Base-by-base conservation (phyloP, 2,329 filamentous ascomycete species). In the Zymoseptoria crescenta region DNA sequence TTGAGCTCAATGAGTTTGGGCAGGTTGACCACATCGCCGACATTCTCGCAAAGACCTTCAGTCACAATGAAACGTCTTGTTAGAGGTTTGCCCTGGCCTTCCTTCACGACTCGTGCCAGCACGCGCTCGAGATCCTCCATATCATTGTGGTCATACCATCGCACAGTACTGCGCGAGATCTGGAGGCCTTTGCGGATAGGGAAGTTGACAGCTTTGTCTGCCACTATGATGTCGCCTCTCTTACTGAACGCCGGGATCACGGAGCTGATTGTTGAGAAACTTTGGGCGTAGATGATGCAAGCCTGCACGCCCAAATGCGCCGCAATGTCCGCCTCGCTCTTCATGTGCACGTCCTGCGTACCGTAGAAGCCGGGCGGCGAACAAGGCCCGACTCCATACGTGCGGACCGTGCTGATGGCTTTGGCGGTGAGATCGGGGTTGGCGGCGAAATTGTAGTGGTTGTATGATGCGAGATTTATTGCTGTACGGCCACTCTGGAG, bases 231-330 rank as follows among this genome's bases (percentile, higher is more conserved):
- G 73, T 99, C 94, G 55, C 94, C 94, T 69, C 94, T 85, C 80
- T 99, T 99, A 73, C 89, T 96, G 73, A 99, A 99, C 1, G 92
- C 88, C 0, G 94, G 95, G 62, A 99, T 96, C 21, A 97, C 92
- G 72, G 89, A 93, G n/a, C 89, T 92, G 61, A 97, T 95, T 49
- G 94, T 96, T 27, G 90, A 96, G 73, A 99, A 97, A 3, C 92
- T 87, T 72, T 99, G 94, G 0, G 94, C 89, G 71, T 99, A 99
- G 60, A 99, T 86, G 66, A 99, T 97, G 71, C 91, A 95, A 30
- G 88, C 87, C 57, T 92, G 86, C 1, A 89, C 90, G 24, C 94
- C 94, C 27, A 99, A 77, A 72, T 93, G 96, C 8, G 88, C 83
- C 24, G 94, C 91, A 70, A 99, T 92, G 73, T 97, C 93, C 58